Conservation (phyloP, 768 basidiomycete genomes). For the Mycena venus region DNA sequence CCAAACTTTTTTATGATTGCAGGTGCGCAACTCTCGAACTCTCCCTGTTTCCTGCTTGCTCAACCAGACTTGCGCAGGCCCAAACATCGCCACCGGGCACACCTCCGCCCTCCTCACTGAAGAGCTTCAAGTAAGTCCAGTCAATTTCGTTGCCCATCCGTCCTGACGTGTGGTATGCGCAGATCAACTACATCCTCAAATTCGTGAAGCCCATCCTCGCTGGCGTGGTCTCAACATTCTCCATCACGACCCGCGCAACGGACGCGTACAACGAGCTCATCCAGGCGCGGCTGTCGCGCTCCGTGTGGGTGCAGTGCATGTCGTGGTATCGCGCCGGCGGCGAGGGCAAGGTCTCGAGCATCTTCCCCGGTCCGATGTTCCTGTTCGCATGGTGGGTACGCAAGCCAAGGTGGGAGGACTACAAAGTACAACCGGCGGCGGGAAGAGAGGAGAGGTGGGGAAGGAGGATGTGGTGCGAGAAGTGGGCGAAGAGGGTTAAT, state of each 20-base stretch:
- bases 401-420: neutral
- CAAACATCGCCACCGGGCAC: constrained; percentile 71
- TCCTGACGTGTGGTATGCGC: constrained; percentile 21
- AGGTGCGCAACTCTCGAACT: constrained; percentile 51
- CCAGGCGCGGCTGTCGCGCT: constrained; percentile 58
- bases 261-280: constrained; percentile 66
- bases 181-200: constrained; percentile 65
- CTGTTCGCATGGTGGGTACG: constrained; percentile 21
- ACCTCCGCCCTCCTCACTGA: constrained; percentile 69
- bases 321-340: constrained; percentile 65
- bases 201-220: constrained; percentile 66
- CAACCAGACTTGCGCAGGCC: constrained; percentile 49
- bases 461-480: neutral
- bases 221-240: constrained; percentile 63
- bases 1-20: constrained; percentile 65
- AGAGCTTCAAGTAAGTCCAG: constrained; percentile 63
- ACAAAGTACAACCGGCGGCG: neutral
- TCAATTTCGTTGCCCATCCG: neutral
- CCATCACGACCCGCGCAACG: constrained; percentile 60
- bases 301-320: constrained; percentile 67
- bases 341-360: constrained; percentile 43
- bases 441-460: neutral
- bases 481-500: neutral
- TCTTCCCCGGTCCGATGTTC: constrained; percentile 25
- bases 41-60: neutral